phyloP scores from a whole-genome alignment of 768 basidiomycete genomes.

The Amanita muscaria region DNA sequence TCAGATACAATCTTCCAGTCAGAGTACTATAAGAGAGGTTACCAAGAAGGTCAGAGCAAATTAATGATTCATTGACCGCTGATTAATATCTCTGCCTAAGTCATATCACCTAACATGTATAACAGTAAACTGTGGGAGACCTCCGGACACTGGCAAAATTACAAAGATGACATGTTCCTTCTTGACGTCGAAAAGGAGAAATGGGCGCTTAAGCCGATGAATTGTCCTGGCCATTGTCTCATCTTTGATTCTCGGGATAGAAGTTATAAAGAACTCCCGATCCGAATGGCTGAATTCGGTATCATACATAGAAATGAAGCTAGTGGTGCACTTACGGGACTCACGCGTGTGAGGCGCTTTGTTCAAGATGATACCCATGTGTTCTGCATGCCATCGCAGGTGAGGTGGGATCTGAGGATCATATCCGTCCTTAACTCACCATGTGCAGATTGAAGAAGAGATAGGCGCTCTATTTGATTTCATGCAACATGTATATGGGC shows the following conservation, averaged over 20 bases:
- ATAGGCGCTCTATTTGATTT: conserved; percentile 87
- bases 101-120: conserved; percentile 98
- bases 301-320: conserved; percentile 97
- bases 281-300: conserved; percentile 98
- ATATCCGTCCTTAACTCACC: not conserved
- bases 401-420: conserved; percentile 22
- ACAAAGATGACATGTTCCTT: conserved; percentile 95
- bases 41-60: conserved; percentile 69
- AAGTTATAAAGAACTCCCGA: conserved; percentile 89
- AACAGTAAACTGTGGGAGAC: conserved; percentile 96
- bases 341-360: conserved; percentile 91
- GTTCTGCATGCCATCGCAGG: conserved; percentile 93
- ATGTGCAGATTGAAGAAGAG: conserved; percentile 70
- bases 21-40: conserved; percentile 93
- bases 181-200: conserved; percentile 93
- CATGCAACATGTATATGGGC: conserved; percentile 86
- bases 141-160: conserved; percentile 97
- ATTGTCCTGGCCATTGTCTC: conserved; percentile 94
- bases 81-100: conserved; percentile 27
- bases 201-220: conserved; percentile 98
- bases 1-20: conserved; percentile 32
- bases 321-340: conserved; percentile 84
- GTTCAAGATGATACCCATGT: conserved; percentile 98
- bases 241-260: conserved; percentile 94
- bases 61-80: not conserved